phyloP scores from a whole-genome alignment of 2,329 filamentous ascomycete genomes.

The Helotiales sp. region DNA sequence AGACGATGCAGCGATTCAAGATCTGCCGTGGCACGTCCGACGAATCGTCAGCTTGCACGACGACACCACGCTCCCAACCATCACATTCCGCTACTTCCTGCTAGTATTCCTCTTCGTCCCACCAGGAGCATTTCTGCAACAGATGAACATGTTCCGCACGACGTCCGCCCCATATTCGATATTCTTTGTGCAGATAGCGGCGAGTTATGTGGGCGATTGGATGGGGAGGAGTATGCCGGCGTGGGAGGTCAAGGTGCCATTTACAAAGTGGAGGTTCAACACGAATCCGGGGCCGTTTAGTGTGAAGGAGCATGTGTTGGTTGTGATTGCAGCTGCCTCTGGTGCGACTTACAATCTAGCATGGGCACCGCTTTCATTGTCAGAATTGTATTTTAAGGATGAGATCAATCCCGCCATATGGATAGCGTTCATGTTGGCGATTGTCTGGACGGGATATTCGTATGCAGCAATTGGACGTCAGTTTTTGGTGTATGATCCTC shows the following conservation, averaged over 20 bases:
- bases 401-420: conserved; percentile 57
- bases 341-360: conserved; percentile 58
- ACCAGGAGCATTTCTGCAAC: conserved; percentile 61
- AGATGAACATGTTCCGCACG: conserved; percentile 61
- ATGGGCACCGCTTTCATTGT: conserved; percentile 58
- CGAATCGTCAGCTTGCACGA: conserved; percentile 62
- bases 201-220: conserved; percentile 53
- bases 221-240: conserved; percentile 52
- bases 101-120: conserved; percentile 59
- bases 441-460: conserved; percentile 62
- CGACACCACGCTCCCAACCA: conserved; percentile 58
- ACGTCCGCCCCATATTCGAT: conserved; percentile 59
- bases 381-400: conserved; percentile 61
- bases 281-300: conserved; percentile 41
- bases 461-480: conserved; percentile 63
- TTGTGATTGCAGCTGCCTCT: conserved; percentile 54
- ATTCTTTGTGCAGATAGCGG: conserved; percentile 62
- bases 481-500: conserved; percentile 62
- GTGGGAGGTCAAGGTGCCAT: conserved; percentile 50
- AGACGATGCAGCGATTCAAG: conserved; percentile 56
- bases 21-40: conserved; percentile 60
- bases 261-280: conserved; percentile 49
- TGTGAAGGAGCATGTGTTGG: conserved; percentile 41
- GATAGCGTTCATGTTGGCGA: conserved; percentile 64
- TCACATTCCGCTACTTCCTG: conserved; percentile 65